Evolutionary conservation across 225 moss, liverwort and hornwort species (phyloP).

Genomic region (Neckera pumila): DNA sequence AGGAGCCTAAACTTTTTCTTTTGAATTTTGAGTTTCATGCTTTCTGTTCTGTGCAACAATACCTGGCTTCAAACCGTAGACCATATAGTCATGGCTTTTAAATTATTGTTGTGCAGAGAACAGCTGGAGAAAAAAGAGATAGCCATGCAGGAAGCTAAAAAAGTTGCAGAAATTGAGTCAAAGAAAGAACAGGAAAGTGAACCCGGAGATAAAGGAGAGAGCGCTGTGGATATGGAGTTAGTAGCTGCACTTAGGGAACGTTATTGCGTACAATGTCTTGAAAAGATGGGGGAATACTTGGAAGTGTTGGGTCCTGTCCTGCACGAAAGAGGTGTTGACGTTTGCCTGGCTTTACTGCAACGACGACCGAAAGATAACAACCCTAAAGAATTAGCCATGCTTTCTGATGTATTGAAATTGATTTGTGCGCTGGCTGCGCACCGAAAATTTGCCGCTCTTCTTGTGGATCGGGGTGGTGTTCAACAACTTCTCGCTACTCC

Average conservation of each 20-base stretch:
- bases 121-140: constrained; percentile 47
- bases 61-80: background rate
- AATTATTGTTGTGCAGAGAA: constrained; percentile 32
- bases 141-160: constrained; percentile 36
- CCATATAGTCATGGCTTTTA: background rate
- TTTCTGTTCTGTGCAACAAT: background rate
- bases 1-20: background rate
- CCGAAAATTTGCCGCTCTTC: constrained; percentile 92
- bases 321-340: constrained; percentile 93
- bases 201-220: constrained; percentile 50
- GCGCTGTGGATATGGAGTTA: constrained; percentile 58
- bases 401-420: constrained; percentile 87
- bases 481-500: constrained; percentile 81
- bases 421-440: constrained; percentile 93
- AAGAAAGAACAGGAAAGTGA: constrained; percentile 59
- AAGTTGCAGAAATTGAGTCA: constrained; percentile 22
- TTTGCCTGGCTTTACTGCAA: constrained; percentile 83
- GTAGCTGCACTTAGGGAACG: constrained; percentile 69
- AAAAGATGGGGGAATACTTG: constrained; percentile 97
- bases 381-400: constrained; percentile 63
- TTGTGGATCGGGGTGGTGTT: constrained; percentile 96
- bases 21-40: background rate
- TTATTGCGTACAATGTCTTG: constrained; percentile 90
- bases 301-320: constrained; percentile 97
- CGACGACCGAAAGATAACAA: constrained; percentile 71